A percentile compares a stretch with the other conserved stretches of the same genome.
Conservation (phyloP, 371 early-diverging fungal genomes). For the Mortierella sp. region DNA sequence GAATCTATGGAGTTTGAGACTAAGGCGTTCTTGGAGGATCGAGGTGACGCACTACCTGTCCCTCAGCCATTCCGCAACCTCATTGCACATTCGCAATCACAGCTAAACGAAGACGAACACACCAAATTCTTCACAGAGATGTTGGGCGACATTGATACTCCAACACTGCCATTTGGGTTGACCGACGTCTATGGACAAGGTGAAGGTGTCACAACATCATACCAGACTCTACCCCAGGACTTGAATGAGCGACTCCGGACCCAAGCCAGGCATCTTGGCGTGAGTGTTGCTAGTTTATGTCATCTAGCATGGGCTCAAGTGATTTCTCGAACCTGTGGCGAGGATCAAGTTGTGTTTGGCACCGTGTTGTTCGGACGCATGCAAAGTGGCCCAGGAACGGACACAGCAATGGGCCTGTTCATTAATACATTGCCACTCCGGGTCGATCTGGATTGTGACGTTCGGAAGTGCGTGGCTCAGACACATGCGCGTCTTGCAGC, state of each 20-base stretch:
- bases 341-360: conserved; percentile 12
- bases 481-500: conserved; percentile 7
- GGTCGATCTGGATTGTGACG: conserved; percentile 10
- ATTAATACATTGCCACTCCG: conserved; percentile 22
- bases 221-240: conserved; percentile 13
- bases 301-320: conserved; percentile 15
- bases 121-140: conserved; percentile 10
- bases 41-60: conserved; percentile 8
- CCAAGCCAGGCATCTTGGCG: conserved; percentile 16
- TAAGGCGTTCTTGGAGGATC: conserved; percentile 11
- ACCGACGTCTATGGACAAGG: conserved; percentile 4
- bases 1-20: conserved; percentile 6
- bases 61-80: conserved; percentile 25
- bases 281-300: conserved; percentile 12
- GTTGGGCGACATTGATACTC: conserved; percentile 21
- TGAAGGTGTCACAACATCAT: neutral
- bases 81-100: conserved; percentile 13
- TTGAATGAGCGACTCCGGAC: conserved; percentile 15
- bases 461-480: conserved; percentile 10
- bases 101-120: conserved; percentile 3
- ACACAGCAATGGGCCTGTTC: conserved; percentile 8
- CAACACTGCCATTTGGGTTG: conserved; percentile 17
- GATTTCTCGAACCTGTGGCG: conserved; percentile 4
- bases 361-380: conserved; percentile 19
- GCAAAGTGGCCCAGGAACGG: conserved; percentile 10